phyloP scores from a whole-genome alignment of 257 asterid species.

The Penstemon barbatus region DNA sequence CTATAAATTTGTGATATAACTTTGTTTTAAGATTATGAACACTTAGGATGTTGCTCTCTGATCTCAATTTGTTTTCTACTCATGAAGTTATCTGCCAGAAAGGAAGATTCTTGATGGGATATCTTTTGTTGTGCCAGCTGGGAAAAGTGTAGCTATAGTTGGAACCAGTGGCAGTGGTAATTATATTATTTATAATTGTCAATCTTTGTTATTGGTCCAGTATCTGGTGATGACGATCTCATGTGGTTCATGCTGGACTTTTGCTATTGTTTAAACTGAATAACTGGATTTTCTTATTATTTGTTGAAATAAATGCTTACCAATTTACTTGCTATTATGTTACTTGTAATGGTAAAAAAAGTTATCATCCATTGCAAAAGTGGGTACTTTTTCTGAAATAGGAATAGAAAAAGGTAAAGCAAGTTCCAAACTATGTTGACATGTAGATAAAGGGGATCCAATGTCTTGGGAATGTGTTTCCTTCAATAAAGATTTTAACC shows the following conservation, averaged over 20 bases:
- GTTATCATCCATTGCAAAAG: no score
- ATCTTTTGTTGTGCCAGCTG: conserved; percentile 91
- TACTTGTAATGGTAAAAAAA: not conserved
- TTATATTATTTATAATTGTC: conserved; percentile 10
- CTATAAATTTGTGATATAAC: not conserved
- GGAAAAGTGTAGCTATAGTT: conserved; percentile 97
- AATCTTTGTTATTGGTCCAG: conserved; percentile 24
- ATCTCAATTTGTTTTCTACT: conserved; percentile 29
- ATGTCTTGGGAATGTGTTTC: no score
- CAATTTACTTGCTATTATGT: not conserved
- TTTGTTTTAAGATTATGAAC: conserved; percentile 9
- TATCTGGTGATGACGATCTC: not conserved
- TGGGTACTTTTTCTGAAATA: no score
- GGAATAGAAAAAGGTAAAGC: no score
- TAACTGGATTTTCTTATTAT: not conserved
- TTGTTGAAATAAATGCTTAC: no score
- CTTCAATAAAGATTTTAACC: no score
- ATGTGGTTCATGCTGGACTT: not conserved
- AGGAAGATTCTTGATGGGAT: conserved; percentile 93
- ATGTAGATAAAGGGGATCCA: no score
- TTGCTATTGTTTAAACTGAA: conserved; percentile 12
- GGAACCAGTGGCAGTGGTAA: conserved; percentile 99
- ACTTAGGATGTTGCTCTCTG: conserved; percentile 13
- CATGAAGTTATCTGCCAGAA: conserved; percentile 70
- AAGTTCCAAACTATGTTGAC: no score